Conservation (phyloP, 2,329 filamentous ascomycete genomes). For the Exophiala xenobiotica region DNA sequence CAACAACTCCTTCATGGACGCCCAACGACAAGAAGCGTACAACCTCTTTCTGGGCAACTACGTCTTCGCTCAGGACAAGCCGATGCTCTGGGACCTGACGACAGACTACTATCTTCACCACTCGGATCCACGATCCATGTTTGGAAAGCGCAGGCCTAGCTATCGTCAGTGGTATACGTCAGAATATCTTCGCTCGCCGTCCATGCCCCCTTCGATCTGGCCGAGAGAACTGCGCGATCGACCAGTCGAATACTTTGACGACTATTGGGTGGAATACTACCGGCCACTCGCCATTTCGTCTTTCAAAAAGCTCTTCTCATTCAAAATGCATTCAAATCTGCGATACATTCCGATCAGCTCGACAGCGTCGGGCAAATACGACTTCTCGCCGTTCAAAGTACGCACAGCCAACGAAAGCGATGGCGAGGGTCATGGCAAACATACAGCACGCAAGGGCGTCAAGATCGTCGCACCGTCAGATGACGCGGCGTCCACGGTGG, state of each 20-base stretch:
- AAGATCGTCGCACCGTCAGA: slow-evolving; percentile 64
- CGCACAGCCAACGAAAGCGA: slow-evolving; percentile 60
- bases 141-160: slow-evolving; percentile 60
- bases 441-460: slow-evolving; percentile 60
- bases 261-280: slow-evolving; percentile 98
- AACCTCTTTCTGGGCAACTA: slow-evolving; percentile 98
- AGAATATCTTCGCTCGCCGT: slow-evolving; percentile 64
- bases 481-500: slow-evolving; percentile 35
- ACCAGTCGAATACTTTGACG: slow-evolving; percentile 68
- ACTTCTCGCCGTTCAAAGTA: slow-evolving; percentile 84
- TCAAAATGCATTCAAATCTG: slow-evolving; percentile 85
- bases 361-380: slow-evolving; percentile 70
- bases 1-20: slow-evolving; percentile 96
- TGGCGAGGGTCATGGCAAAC: slow-evolving; percentile 62
- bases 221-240: slow-evolving; percentile 42
- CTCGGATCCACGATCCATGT: slow-evolving; percentile 73
- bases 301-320: slow-evolving; percentile 87
- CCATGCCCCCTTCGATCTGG: slow-evolving; percentile 51
- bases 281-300: slow-evolving; percentile 83
- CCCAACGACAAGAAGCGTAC: slow-evolving; percentile 96
- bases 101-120: slow-evolving; percentile 98
- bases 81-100: slow-evolving; percentile 93
- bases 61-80: slow-evolving; percentile 79
- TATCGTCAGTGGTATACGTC: slow-evolving; percentile 92
- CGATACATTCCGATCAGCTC: slow-evolving; percentile 76